Base-by-base conservation (phyloP, 179 eudicot species). In the Pouteria campechiana region DNA sequence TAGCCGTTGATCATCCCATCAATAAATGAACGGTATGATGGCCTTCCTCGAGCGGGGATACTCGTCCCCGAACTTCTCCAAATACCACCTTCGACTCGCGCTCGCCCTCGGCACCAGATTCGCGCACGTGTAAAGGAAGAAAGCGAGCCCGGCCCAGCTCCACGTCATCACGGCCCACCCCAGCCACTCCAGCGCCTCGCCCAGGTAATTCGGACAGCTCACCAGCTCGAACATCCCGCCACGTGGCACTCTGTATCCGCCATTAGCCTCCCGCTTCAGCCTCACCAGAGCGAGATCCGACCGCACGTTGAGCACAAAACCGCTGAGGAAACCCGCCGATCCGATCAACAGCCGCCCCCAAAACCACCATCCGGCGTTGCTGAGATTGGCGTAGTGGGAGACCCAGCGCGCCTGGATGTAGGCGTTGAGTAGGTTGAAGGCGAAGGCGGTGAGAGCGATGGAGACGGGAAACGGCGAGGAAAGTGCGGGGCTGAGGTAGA, bases 141-240 rank as follows among this genome's bases (percentile, higher is more conserved):
- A 84, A 35, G 71, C 94, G 2, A 84, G 12, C 47, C 94, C 97
- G 8, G 77, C 79, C 94, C 88, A 79, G 17, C 88, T 73, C 70
- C 80, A 73, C 5, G 71, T 75, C 88, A 84, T 78, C n/a, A 88
- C 2, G n/a, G 76, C 71, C 94, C 94, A 88, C 25, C 93, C 94
- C 57, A 69, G 53, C 97, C 97, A 88, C 75, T 88, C 97, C 46
- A 78, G 43, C 6, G 80, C 56, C 73, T 89, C 97, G 12, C 97
- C 93, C 2, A 89, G 72, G 61, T 85, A 85, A 41, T 85, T 85
- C 0, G 89, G 79, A 18, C 95, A 81, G 6, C 89, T 85, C 15
- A 89, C 83, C 53, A 50, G 29, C 70, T 78, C 93, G 57, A 85
- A 89, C 37, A 46, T 32, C 60, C 95, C 93, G 7, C 95, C 90